Percentiles rank a stretch among this genome's conserved stretches.
Conservation (phyloP, 805 yeast genomes). For the Priceomyces haplophilus region DNA sequence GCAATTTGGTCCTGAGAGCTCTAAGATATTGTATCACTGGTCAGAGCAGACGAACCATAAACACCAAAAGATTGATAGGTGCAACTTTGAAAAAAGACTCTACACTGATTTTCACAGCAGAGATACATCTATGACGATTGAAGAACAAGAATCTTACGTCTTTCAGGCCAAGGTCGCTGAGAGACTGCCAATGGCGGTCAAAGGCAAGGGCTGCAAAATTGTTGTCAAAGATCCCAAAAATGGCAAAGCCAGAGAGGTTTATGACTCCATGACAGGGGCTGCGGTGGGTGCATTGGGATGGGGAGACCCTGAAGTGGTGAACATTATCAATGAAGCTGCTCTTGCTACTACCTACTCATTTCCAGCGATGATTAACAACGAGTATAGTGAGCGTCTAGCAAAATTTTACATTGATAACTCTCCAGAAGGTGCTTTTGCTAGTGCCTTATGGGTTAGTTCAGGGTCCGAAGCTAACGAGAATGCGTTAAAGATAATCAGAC, state of each 20-base stretch:
- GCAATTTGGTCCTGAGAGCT: too few relatives aligned
- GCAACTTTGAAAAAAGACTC: too few relatives aligned
- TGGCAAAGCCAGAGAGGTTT: slow-evolving; percentile 23
- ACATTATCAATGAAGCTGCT: slow-evolving; percentile 21
- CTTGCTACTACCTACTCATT: slow-evolving; percentile 20
- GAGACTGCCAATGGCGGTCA: slow-evolving; percentile 37
- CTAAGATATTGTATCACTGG: too few relatives aligned
- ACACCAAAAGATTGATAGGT: too few relatives aligned
- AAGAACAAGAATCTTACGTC: slow-evolving; percentile 32
- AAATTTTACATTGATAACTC: slow-evolving; percentile 32
- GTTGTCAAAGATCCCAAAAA: slow-evolving; percentile 41
- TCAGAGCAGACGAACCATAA: too few relatives aligned
- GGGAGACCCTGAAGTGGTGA: slow-evolving; percentile 24
- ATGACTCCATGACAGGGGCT: slow-evolving; percentile 30
- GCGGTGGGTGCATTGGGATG: slow-evolving; percentile 35
- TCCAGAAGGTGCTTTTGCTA: slow-evolving; percentile 42
- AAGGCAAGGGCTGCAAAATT: slow-evolving; percentile 42
- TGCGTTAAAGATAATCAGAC: slow-evolving; percentile 26
- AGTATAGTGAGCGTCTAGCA: slow-evolving; percentile 24
- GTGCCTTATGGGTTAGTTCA: slow-evolving; percentile 38
- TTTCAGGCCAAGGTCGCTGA: slow-evolving; percentile 43
- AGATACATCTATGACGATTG: slow-evolving; percentile 33
- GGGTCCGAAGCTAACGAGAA: slow-evolving; percentile 31
- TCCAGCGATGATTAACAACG: slow-evolving; percentile 22
- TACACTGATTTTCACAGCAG: too few relatives aligned